phyloP scores from a whole-genome alignment of 371 early-diverging fungal genomes.

The Lichtheimia corymbifera region DNA sequence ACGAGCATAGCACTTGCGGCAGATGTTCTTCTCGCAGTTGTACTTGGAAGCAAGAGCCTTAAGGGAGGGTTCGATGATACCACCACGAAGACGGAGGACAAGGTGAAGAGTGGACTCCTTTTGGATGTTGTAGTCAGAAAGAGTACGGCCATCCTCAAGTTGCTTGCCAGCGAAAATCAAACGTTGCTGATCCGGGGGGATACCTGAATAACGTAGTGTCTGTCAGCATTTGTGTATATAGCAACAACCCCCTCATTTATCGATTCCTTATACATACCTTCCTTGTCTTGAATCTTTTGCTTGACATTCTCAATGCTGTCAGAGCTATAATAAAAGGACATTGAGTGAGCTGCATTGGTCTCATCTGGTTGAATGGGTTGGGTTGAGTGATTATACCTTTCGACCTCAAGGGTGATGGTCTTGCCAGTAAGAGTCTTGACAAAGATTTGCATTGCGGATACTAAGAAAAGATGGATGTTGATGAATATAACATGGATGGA shows the following conservation, averaged over 20 bases:
- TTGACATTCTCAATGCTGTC: conserved; percentile 78
- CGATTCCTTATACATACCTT: conserved; percentile 63
- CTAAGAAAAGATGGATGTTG: conserved; percentile 6
- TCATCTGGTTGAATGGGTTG: neutral
- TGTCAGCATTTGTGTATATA: neutral
- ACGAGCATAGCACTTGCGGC: conserved; percentile 99
- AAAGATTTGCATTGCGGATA: conserved; percentile 71
- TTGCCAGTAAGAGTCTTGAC: conserved; percentile 91
- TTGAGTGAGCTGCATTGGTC: conserved; percentile 66
- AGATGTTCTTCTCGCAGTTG: conserved; percentile 99
- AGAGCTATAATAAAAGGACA: conserved; percentile 56
- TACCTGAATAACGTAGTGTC: conserved; percentile 51
- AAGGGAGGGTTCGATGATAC: conserved; percentile 95
- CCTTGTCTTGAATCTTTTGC: conserved; percentile 98
- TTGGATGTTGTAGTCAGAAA: conserved; percentile 90
- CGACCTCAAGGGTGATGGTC: conserved; percentile 97
- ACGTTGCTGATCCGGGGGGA: conserved; percentile 99
- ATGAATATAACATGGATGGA: conserved; percentile 13
- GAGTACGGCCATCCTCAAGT: conserved; percentile 97
- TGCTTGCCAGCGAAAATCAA: conserved; percentile 99
- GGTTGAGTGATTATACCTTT: conserved; percentile 61
- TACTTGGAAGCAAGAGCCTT: conserved; percentile 97
- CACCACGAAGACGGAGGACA: conserved; percentile 98
- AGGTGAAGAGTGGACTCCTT: conserved; percentile 99
- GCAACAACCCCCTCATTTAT: neutral